phyloP scores from a whole-genome alignment of 805 yeast species.

The Priceomyces castillae region DNA sequence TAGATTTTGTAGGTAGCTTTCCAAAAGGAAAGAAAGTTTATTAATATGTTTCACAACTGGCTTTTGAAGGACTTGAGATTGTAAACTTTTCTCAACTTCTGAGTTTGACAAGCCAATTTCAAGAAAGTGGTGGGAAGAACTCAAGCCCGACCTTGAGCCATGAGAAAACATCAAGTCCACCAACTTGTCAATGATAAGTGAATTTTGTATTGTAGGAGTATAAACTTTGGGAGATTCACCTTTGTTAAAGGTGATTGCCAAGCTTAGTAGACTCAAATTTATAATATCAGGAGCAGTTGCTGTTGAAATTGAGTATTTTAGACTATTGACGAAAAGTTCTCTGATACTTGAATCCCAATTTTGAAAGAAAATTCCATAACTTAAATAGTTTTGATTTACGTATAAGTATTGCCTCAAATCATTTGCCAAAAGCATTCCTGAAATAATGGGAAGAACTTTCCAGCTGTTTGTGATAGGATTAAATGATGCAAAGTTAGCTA shows the following conservation, averaged over 20 bases:
- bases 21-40: constrained; percentile 46
- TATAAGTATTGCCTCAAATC: constrained; percentile 32
- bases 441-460: constrained; percentile 47
- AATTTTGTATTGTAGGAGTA: constrained; percentile 13
- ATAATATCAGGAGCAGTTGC: constrained; percentile 21
- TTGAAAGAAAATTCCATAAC: constrained; percentile 31
- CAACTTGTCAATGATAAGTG: constrained; percentile 13
- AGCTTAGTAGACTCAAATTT: constrained; percentile 32
- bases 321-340: constrained; percentile 26
- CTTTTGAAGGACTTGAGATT: constrained; percentile 16
- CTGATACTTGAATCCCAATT: constrained; percentile 31
- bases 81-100: constrained; percentile 11
- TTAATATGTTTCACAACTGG: constrained; percentile 52
- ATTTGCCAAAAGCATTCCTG: constrained; percentile 44
- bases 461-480: constrained; percentile 34
- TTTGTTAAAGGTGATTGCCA: constrained; percentile 30
- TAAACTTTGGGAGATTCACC: constrained; percentile 21
- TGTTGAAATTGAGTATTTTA: constrained; percentile 23
- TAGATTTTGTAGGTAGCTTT: constrained; percentile 26
- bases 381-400: constrained; percentile 24
- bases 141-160: constrained; percentile 7
- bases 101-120: constrained; percentile 9
- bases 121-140: constrained; percentile 18
- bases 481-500: constrained; percentile 27
- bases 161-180: constrained; percentile 20